These are phyloP conservation scores for Saccharomyces hybrid DNA, from an alignment of 1,139 yeast species.

Conservation along the genomic window DNA sequence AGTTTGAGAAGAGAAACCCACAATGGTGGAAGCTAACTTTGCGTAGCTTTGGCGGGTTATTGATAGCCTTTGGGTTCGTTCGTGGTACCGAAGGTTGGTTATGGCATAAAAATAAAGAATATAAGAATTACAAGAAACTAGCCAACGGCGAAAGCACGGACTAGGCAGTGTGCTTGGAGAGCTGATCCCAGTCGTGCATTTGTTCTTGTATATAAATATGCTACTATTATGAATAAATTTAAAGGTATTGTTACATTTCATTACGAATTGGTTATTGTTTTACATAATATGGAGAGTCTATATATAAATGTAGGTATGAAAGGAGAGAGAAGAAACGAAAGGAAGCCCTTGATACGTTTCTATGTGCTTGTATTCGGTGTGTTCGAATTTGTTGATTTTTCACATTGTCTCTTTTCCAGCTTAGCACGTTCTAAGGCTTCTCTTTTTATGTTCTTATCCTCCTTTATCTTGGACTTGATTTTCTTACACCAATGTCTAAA, in stretches of 20 bases:
- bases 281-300: not conserved
- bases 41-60: conserved; percentile 43
- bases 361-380: not conserved
- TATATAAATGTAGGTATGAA: not conserved
- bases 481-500: conserved; percentile 31
- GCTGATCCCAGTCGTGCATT: not conserved
- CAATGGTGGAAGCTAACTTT: conserved; percentile 52
- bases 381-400: conserved; percentile 10
- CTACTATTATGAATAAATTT: not conserved
- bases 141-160: not conserved
- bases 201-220: not conserved
- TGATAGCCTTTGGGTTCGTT: conserved; percentile 48
- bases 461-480: conserved; percentile 24
- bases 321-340: not conserved
- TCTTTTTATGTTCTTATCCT: conserved; percentile 27
- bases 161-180: not conserved
- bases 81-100: conserved; percentile 51
- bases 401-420: conserved; percentile 23
- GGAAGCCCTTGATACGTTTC: not conserved
- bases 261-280: not conserved
- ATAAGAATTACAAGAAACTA: conserved; percentile 11
- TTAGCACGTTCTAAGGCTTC: conserved; percentile 27
- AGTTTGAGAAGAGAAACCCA: conserved; percentile 39
- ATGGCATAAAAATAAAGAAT: conserved; percentile 36
- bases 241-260: not conserved